phyloP scores from a whole-genome alignment of 2,329 filamentous ascomycete species.

The Thielaviopsis populi region DNA sequence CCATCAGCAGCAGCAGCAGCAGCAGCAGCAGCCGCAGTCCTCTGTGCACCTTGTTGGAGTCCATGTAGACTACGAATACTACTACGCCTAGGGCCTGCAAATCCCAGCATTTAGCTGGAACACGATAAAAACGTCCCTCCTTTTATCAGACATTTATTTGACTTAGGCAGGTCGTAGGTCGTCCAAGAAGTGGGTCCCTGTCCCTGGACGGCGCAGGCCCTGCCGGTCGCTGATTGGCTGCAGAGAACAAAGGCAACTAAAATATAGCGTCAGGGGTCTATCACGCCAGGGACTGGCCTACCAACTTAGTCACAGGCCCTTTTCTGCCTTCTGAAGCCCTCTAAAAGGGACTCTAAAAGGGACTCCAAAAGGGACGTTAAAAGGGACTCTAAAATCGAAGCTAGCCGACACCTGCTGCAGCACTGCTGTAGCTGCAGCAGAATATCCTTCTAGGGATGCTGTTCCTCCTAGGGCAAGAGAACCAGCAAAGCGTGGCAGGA shows the following conservation, averaged over 20 bases:
- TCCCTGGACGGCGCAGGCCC: conserved; percentile 1
- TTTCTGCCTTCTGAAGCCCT: too few species aligned
- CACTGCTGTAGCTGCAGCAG: neutral
- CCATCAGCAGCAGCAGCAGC: too few species aligned
- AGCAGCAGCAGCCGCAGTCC: too few species aligned
- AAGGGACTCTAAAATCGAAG: too few species aligned
- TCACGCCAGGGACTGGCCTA: too few species aligned
- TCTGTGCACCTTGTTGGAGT: too few species aligned
- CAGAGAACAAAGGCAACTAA: too few species aligned
- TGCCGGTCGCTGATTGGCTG: neutral
- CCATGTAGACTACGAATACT: neutral
- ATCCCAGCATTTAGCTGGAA: neutral
- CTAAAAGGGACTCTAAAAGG: too few species aligned
- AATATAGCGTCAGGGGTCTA: neutral
- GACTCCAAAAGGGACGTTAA: too few species aligned
- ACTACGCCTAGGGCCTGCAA: neutral
- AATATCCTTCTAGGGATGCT: neutral
- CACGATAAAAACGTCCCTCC: neutral
- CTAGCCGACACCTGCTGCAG: too few species aligned
- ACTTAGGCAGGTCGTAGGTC: neutral
- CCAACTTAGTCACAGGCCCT: too few species aligned
- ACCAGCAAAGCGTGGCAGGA: neutral
- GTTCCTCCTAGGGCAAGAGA: too few species aligned
- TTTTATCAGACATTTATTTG: neutral
- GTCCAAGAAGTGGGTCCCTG: neutral